These are phyloP conservation scores for Bryum argenteum DNA, from an alignment of 225 moss, liverwort and hornwort genomes.

Conservation along the genomic window DNA sequence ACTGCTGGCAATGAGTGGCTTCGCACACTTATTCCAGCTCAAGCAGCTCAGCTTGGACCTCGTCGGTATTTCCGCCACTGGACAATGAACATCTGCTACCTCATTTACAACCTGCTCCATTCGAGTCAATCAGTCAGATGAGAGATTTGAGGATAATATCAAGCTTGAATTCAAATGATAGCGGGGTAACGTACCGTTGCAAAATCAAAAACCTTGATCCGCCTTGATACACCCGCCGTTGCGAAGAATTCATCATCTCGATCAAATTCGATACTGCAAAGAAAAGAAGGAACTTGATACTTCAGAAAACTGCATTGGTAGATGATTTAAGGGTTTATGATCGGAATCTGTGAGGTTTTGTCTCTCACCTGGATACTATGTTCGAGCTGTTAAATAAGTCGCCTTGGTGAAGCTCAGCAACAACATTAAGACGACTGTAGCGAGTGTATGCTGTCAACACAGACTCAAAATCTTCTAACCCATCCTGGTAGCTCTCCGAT, in stretches of 20 bases:
- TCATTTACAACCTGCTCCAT: constrained; percentile 73
- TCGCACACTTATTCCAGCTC: constrained; percentile 88
- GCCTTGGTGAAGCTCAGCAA: constrained; percentile 85
- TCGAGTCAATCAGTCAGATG: constrained; percentile 15
- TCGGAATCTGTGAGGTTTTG: neutral
- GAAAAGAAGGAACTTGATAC: constrained; percentile 11
- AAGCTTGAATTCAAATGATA: too few relatives aligned
- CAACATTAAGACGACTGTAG: constrained; percentile 74
- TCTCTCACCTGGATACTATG: constrained; percentile 77
- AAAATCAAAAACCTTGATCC: constrained; percentile 85
- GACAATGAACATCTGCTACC: constrained; percentile 72
- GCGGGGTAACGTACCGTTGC: constrained; percentile 53
- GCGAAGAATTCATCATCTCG: constrained; percentile 83
- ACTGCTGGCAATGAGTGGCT: constrained; percentile 78
- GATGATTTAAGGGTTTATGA: too few relatives aligned
- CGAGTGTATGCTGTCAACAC: constrained; percentile 89
- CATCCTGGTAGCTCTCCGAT: constrained; percentile 55
- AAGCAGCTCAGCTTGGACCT: constrained; percentile 79
- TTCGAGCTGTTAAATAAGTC: constrained; percentile 78
- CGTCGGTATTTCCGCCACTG: constrained; percentile 77
- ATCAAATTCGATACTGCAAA: constrained; percentile 85
- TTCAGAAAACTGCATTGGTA: neutral
- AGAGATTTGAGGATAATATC: too few relatives aligned
- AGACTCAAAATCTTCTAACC: constrained; percentile 88
- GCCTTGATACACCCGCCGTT: constrained; percentile 79